Evolutionary conservation across 371 early-diverging fungal species (phyloP).

Genomic region (Mortierella sp.): DNA sequence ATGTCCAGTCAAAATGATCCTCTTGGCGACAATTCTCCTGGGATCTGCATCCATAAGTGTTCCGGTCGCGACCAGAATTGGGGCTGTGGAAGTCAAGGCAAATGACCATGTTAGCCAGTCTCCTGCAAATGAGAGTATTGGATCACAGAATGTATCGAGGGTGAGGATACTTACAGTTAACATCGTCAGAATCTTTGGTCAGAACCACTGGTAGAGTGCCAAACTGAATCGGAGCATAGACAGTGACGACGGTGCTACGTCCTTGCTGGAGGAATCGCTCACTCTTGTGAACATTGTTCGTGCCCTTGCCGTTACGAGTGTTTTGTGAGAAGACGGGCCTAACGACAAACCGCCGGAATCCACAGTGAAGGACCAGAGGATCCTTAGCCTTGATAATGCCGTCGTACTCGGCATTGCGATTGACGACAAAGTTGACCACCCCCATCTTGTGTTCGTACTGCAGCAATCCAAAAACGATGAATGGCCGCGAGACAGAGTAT

Average conservation of each 20-base stretch:
- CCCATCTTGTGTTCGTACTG: constrained; percentile 96
- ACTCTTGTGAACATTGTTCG: constrained; percentile 95
- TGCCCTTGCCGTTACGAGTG: constrained; percentile 75
- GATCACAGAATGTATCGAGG: not conserved
- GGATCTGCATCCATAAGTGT: constrained; percentile 80
- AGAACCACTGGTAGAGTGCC: constrained; percentile 82
- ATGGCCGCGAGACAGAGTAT: constrained; percentile 67
- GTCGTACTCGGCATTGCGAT: constrained; percentile 76
- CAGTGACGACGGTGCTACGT: constrained; percentile 77
- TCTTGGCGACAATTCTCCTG: constrained; percentile 91
- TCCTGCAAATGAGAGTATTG: not conserved
- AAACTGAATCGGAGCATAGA: constrained; percentile 92
- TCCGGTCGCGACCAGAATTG: constrained; percentile 84
- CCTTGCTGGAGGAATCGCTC: constrained; percentile 89
- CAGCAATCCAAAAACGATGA: constrained; percentile 84
- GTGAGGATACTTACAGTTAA: constrained; percentile 56
- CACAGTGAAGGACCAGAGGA: constrained; percentile 84
- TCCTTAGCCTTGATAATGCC: constrained; percentile 86
- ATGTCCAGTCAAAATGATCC: constrained; percentile 93
- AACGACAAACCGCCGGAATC: constrained; percentile 89
- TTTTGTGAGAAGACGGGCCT: constrained; percentile 91
- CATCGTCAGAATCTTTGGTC: constrained; percentile 72
- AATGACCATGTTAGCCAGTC: not conserved
- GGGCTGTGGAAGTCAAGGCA: constrained; percentile 29
- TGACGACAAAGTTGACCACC: constrained; percentile 81